These are phyloP conservation scores for Sphagnurus paluster DNA, from an alignment of 1,284 basidiomycete genomes.

Conservation along the genomic window DNA sequence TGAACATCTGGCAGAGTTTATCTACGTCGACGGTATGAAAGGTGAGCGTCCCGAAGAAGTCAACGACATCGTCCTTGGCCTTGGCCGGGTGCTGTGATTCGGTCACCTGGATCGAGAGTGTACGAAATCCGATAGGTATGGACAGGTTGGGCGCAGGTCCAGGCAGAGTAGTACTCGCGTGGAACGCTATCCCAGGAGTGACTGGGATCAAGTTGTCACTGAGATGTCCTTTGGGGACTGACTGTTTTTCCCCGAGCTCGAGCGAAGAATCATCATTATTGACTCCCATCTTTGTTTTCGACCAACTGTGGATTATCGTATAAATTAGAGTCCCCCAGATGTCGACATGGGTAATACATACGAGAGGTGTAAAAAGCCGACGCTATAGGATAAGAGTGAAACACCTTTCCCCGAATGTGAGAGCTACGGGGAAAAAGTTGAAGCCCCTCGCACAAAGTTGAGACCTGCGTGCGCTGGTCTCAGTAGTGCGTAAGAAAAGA, in stretches of 20 bases:
- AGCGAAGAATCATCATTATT: constrained; percentile 2
- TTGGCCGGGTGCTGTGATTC: constrained; percentile 16
- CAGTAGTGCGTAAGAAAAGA: background rate
- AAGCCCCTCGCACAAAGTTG: no score
- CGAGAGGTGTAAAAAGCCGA: no score
- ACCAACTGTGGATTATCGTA: no score
- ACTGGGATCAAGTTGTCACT: constrained; percentile 4
- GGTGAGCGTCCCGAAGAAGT: constrained; percentile 18
- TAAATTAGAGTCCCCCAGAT: background rate
- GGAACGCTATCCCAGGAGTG: constrained; percentile 3
- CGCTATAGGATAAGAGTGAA: no score
- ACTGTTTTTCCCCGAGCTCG: constrained; percentile 5
- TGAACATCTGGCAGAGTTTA: constrained; percentile 16
- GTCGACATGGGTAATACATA: background rate
- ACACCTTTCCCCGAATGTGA: no score
- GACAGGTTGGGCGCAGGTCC: constrained; percentile 9
- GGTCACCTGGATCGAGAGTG: constrained; percentile 21
- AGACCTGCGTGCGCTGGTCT: no score
- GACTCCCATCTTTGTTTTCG: background rate
- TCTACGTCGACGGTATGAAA: constrained; percentile 13
- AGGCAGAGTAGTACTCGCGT: constrained; percentile 1
- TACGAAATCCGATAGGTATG: constrained; percentile 19
- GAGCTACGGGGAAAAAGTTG: no score
- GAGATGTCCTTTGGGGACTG: constrained; percentile 2
- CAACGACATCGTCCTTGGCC: constrained; percentile 15